Base-by-base conservation (phyloP, 2,329 filamentous ascomycete species). In the Chlorencoelia australis region DNA sequence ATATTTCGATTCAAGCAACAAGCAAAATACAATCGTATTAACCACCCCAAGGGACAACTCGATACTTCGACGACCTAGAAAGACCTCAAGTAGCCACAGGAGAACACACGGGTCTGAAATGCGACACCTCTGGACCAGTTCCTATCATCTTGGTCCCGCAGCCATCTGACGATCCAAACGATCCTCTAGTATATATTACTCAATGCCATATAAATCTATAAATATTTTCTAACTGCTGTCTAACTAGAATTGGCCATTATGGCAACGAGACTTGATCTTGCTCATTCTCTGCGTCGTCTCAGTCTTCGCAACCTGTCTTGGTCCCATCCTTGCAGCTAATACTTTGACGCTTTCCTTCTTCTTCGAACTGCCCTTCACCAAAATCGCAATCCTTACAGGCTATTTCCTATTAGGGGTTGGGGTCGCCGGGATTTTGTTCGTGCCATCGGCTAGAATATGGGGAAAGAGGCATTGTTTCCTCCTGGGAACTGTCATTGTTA, bases 391-490 rank as follows among this genome's bases (percentile, higher is more conserved):
- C 9, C 64, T 94, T 26, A 95, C 88, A 0, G 88, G 87, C 35
- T 94, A 88, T 59, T 88, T 86, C 57, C 69, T 95, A 14, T 73
- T 88, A 18, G 89, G 86, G 14, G 82, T 86, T 3, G 87, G 85
- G 8, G 65, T 86, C 10, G 81, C 82, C 1, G 87, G 84, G 33
- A 75, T 91, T 57, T 68, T 95, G 46, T 88, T 88, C 59, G 87
- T 95, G 3, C 84, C 89, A 0, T 84, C 81, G 1, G 86, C 84
- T 14, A 75, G 88, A 39, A 80, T 95, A 45, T 95, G 85, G 83
- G 89, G 89, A 25, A 95, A 94, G 61, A 73, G 88, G 26, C 89
- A 95, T 63, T 64, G 87, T 11, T 95, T 94, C 57, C 61, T 95
- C 17, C 50, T 93, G 2, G 87, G 86, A 6, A 78, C 79, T 30